These are phyloP conservation scores for Fusarium luffae DNA, from an alignment of 2,329 filamentous ascomycete species.

Conservation along the genomic window DNA sequence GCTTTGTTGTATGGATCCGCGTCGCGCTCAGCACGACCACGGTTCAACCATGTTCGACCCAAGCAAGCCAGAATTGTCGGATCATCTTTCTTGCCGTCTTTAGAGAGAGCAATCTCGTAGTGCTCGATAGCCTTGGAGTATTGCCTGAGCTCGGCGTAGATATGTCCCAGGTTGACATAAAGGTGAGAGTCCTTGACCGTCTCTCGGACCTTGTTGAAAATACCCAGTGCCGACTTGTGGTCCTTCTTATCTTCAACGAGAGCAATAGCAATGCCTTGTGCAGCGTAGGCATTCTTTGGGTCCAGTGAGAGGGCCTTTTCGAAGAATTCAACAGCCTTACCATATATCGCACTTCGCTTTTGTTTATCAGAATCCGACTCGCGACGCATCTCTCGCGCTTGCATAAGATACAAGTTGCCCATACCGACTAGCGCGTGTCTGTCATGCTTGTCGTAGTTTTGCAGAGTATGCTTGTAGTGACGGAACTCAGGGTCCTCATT, in stretches of 20 bases:
- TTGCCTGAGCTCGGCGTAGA: slow-evolving; percentile 90
- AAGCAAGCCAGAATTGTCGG: slow-evolving; percentile 85
- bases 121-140: slow-evolving; percentile 92
- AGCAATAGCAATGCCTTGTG: slow-evolving; percentile 94
- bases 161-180: slow-evolving; percentile 92
- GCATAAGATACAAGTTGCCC: slow-evolving; percentile 90
- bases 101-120: slow-evolving; percentile 87
- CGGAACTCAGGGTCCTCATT: slow-evolving; percentile 91
- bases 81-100: slow-evolving; percentile 79
- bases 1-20: slow-evolving; percentile 68
- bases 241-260: slow-evolving; percentile 96
- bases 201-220: slow-evolving; percentile 91
- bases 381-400: slow-evolving; percentile 93
- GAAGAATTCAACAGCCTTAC: slow-evolving; percentile 96
- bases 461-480: slow-evolving; percentile 95
- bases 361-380: slow-evolving; percentile 91
- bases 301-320: slow-evolving; percentile 97
- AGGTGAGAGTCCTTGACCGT: slow-evolving; percentile 89
- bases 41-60: slow-evolving; percentile 86
- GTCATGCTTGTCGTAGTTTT: slow-evolving; percentile 96
- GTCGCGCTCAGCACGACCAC: slow-evolving; percentile 73
- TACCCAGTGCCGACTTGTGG: slow-evolving; percentile 80
- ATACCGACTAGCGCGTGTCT: slow-evolving; percentile 96
- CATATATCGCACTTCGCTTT: slow-evolving; percentile 87
- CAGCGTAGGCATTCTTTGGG: slow-evolving; percentile 93